These are phyloP conservation scores for Solanum commersonii DNA, from an alignment of 257 asterid genomes.

Conservation along the genomic window DNA sequence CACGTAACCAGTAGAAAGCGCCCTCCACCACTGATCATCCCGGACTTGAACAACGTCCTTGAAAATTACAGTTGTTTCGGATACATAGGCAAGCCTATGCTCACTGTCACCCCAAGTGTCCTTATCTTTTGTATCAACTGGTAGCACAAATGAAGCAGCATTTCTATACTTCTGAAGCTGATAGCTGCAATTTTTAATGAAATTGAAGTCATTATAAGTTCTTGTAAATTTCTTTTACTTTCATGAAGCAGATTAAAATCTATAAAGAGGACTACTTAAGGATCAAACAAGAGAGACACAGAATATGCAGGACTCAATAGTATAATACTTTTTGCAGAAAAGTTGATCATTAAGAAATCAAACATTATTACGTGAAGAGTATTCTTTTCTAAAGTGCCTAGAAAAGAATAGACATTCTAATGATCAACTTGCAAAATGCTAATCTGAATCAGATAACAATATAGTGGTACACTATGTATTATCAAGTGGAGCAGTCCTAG, in stretches of 20 bases:
- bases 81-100: conserved; percentile 80
- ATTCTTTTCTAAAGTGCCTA: not conserved
- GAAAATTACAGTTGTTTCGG: conserved; percentile 92
- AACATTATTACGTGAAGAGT: not conserved
- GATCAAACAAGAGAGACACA: not conserved
- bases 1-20: conserved; percentile 73
- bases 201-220: not conserved
- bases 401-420: not conserved
- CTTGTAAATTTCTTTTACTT: not conserved
- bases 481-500: not conserved
- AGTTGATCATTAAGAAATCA: not conserved
- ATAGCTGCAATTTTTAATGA: conserved; percentile 38
- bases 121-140: conserved; percentile 68
- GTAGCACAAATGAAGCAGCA: conserved; percentile 79
- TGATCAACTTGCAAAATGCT: not conserved
- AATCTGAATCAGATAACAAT: not conserved
- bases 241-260: not conserved
- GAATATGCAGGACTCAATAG: not conserved
- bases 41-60: conserved; percentile 76
- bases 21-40: conserved; percentile 98
- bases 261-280: not conserved
- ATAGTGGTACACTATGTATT: not conserved
- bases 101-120: conserved; percentile 99
- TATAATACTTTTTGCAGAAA: not conserved
- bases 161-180: conserved; percentile 94